Evolutionary conservation across 164 flowering plant genomes (phyloP).

Genomic region (Macadamia tetraphylla): DNA sequence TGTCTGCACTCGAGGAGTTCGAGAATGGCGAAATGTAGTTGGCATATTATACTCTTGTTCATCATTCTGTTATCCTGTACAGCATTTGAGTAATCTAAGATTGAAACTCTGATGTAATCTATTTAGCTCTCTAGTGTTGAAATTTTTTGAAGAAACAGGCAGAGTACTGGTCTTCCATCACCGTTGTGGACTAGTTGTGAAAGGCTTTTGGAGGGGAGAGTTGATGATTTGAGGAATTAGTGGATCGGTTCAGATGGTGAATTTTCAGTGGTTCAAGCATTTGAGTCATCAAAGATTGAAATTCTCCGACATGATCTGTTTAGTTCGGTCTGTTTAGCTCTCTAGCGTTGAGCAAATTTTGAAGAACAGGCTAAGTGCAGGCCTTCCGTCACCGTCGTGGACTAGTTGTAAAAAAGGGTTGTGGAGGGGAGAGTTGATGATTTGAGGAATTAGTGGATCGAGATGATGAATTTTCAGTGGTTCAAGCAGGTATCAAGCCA

Average conservation of each 20-base stretch:
- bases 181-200: neutral
- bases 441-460: neutral
- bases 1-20: neutral
- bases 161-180: neutral
- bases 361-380: neutral
- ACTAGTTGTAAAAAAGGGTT: neutral
- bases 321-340: neutral
- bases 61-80: neutral
- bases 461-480: constrained; percentile 57
- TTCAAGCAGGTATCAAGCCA: constrained; percentile 45
- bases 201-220: neutral
- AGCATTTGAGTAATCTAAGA: neutral
- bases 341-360: neutral
- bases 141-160: neutral
- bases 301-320: neutral
- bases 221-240: constrained; percentile 9
- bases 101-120: neutral
- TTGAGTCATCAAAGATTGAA: neutral
- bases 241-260: constrained; percentile 38
- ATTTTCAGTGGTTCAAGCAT: constrained; percentile 47
- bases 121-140: neutral
- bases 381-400: constrained; percentile 1
- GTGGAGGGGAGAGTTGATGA: constrained; percentile 12
- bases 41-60: neutral
- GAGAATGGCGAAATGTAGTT: neutral